These are phyloP conservation scores for Termitomyces heimii DNA, from an alignment of 768 basidiomycete genomes.

Conservation along the genomic window DNA sequence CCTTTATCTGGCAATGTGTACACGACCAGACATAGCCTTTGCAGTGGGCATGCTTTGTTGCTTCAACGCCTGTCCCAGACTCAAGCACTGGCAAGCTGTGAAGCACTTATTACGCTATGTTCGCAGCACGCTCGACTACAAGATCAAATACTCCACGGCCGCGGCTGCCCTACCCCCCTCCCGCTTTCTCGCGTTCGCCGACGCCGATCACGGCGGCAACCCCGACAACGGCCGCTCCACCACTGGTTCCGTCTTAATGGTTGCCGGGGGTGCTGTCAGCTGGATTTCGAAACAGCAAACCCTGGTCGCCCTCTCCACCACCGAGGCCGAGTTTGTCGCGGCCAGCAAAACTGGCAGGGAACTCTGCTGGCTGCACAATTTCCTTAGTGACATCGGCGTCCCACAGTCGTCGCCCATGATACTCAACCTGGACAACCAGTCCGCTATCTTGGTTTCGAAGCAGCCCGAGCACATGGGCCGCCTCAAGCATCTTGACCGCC, in stretches of 20 bases:
- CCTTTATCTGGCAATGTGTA: background rate
- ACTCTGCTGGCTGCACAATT: background rate
- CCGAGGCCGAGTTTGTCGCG: background rate
- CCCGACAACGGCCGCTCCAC: background rate
- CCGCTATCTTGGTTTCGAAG: background rate
- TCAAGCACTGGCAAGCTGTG: background rate
- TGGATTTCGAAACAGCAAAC: background rate
- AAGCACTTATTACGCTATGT: background rate
- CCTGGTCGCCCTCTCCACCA: background rate
- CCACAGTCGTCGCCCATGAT: background rate
- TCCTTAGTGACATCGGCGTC: background rate
- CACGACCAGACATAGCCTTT: background rate
- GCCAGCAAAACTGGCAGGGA: background rate
- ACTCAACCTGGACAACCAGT: background rate
- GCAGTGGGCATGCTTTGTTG: background rate
- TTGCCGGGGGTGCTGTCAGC: no score
- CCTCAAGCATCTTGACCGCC: background rate
- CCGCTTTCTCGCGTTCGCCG: background rate
- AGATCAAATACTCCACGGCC: background rate
- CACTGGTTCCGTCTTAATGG: background rate
- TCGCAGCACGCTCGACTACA: background rate
- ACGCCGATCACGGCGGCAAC: background rate
- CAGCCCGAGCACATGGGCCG: background rate
- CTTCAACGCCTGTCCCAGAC: background rate
- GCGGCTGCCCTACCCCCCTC: background rate